Percentiles rank a stretch among this genome's conserved stretches.
phyloP scores from a whole-genome alignment of 495 filamentous ascomycete species.

The Lepidopterella palustris region DNA sequence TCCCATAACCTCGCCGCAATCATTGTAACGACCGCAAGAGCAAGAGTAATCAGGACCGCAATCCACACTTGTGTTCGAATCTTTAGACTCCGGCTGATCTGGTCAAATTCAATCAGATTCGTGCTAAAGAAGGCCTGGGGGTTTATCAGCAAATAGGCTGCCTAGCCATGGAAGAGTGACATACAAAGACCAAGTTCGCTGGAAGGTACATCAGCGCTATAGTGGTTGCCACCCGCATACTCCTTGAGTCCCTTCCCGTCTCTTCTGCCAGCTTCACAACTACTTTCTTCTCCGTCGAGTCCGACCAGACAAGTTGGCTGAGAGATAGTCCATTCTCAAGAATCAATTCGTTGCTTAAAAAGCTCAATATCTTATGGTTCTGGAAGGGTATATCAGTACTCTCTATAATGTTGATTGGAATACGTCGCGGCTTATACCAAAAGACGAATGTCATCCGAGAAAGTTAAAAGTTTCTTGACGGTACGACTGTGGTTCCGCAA shows the following conservation, averaged over 20 bases:
- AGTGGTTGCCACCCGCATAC: neutral
- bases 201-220: neutral
- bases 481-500: neutral
- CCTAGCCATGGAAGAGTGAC: neutral
- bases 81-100: neutral
- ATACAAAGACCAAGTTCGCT: neutral
- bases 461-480: neutral
- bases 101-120: neutral
- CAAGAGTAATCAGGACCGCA: neutral
- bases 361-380: neutral
- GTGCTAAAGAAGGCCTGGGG: neutral
- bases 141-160: neutral
- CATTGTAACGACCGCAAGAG: neutral
- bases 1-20: neutral
- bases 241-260: neutral
- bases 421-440: neutral
- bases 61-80: neutral
- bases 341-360: neutral
- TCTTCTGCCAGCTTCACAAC: neutral
- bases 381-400: neutral
- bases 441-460: neutral
- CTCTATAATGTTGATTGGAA: neutral
- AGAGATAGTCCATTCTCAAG: neutral
- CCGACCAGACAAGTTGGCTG: neutral
- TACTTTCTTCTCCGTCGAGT: neutral